Percentiles rank a stretch among this genome's conserved stretches.
Evolutionary conservation across 148 eudicot genomes (phyloP).

Genomic region (Selenicereus undatus): DNA sequence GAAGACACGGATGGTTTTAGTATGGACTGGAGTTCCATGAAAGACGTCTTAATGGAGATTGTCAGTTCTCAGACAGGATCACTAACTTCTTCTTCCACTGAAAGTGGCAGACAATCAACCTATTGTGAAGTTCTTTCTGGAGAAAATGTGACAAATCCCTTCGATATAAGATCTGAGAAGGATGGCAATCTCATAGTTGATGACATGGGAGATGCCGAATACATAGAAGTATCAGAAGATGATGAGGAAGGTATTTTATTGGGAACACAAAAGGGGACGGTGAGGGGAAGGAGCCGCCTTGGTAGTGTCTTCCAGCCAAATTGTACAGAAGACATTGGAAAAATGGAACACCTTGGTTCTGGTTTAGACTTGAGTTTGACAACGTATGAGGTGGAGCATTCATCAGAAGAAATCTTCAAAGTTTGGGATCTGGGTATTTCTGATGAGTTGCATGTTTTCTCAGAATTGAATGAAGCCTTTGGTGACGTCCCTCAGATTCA

Average conservation of each 20-base stretch:
- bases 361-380: slow-evolving; percentile 32
- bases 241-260: slow-evolving; percentile 14
- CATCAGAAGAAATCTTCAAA: slow-evolving; percentile 49
- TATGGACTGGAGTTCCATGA: slow-evolving; percentile 45
- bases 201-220: slow-evolving; percentile 22
- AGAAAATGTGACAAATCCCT: slow-evolving; percentile 15
- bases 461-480: slow-evolving; percentile 40
- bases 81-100: slow-evolving; percentile 11
- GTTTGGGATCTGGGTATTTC: slow-evolving; percentile 67
- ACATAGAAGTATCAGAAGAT: slow-evolving; percentile 18
- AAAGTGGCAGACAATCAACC: slow-evolving; percentile 17
- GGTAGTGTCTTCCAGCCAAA: slow-evolving; percentile 35
- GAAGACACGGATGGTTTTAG: slow-evolving; percentile 33
- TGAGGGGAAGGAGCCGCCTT: slow-evolving; percentile 11
- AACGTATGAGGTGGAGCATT: slow-evolving; percentile 25
- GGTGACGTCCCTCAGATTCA: slow-evolving; percentile 27
- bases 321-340: slow-evolving; percentile 30
- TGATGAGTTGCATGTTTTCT: slow-evolving; percentile 54
- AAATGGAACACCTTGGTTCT: slow-evolving; percentile 19
- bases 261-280: slow-evolving; percentile 10
- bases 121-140: slow-evolving; percentile 13
- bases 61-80: slow-evolving; percentile 30
- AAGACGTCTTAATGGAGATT: slow-evolving; percentile 46
- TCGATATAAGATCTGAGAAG: slow-evolving; percentile 10
- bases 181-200: slow-evolving; percentile 28